These are phyloP conservation scores for Saccharomyces cerevisiae DNA, from an alignment of 805 yeast genomes.

Conservation along the genomic window DNA sequence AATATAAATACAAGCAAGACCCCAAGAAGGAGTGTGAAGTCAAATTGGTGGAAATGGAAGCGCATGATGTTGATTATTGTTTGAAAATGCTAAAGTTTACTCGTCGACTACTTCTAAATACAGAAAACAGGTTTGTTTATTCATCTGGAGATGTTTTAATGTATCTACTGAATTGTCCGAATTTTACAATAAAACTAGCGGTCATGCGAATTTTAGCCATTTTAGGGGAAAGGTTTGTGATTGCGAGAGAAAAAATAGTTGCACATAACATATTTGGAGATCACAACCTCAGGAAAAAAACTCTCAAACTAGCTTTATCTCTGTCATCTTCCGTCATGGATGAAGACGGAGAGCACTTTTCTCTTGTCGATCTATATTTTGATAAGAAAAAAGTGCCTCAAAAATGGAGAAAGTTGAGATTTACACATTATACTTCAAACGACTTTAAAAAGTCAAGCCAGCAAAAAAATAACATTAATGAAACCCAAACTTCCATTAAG, in stretches of 20 bases:
- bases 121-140: constrained; percentile 60
- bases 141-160: constrained; percentile 56
- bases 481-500: constrained; percentile 30
- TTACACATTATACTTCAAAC: constrained; percentile 40
- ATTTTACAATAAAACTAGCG: constrained; percentile 48
- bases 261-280: constrained; percentile 18
- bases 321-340: constrained; percentile 43
- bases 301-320: constrained; percentile 46
- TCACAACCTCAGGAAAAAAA: constrained; percentile 35
- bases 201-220: constrained; percentile 54
- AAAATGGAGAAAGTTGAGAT: constrained; percentile 49
- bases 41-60: constrained; percentile 38
- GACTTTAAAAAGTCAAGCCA: constrained; percentile 9
- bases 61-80: constrained; percentile 40
- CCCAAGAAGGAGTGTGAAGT: constrained; percentile 39
- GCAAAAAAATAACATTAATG: not conserved
- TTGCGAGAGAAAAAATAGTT: constrained; percentile 26
- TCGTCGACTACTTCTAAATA: constrained; percentile 54
- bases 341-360: constrained; percentile 34
- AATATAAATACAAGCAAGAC: constrained; percentile 34
- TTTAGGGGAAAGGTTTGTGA: constrained; percentile 53
- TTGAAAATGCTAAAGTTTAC: constrained; percentile 54
- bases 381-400: constrained; percentile 41
- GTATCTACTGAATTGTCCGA: constrained; percentile 49
- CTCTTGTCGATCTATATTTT: constrained; percentile 40